Evolutionary conservation across 2,329 filamentous ascomycete genomes (phyloP).

Genomic region (Cryphonectria nitschkei): DNA sequence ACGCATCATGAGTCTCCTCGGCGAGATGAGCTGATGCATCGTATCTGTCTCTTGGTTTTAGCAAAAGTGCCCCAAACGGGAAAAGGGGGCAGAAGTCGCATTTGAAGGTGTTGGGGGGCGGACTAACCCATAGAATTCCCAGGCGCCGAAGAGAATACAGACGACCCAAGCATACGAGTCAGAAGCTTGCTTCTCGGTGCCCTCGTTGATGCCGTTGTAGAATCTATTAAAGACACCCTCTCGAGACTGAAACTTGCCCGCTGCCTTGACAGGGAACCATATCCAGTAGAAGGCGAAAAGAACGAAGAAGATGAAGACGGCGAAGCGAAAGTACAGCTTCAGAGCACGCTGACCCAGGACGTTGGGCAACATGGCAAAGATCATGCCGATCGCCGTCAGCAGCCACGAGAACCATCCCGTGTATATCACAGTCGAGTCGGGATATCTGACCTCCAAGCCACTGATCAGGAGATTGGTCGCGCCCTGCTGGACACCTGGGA

Average conservation of each 20-base stretch:
- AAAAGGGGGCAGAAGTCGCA: neutral
- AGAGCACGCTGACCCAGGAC: slow-evolving; percentile 40
- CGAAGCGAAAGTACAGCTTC: slow-evolving; percentile 43
- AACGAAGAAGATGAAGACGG: slow-evolving; percentile 41
- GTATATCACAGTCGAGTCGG: slow-evolving; percentile 36
- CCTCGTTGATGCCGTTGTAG: slow-evolving; percentile 45
- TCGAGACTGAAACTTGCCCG: slow-evolving; percentile 40
- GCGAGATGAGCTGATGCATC: slow-evolving; percentile 43
- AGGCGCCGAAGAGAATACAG: slow-evolving; percentile 41
- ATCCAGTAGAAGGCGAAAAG: slow-evolving; percentile 43
- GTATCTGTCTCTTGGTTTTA: slow-evolving; percentile 21
- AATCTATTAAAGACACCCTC: slow-evolving; percentile 41
- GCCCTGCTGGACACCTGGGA: slow-evolving; percentile 45
- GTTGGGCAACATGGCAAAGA: slow-evolving; percentile 43
- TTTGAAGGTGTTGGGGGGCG: too few relatives aligned
- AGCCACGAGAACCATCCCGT: slow-evolving; percentile 45
- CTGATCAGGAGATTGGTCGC: slow-evolving; percentile 45
- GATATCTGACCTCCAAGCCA: slow-evolving; percentile 44
- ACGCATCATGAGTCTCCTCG: slow-evolving; percentile 44
- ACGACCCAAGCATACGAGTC: slow-evolving; percentile 44
- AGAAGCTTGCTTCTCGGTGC: slow-evolving; percentile 38
- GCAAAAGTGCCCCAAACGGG: neutral
- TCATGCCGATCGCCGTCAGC: slow-evolving; percentile 41
- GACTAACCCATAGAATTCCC: slow-evolving; percentile 40
- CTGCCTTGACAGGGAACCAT: slow-evolving; percentile 43